Evolutionary conservation across 1,139 yeast species (phyloP).

Genomic region (Protomyces inouyei): DNA sequence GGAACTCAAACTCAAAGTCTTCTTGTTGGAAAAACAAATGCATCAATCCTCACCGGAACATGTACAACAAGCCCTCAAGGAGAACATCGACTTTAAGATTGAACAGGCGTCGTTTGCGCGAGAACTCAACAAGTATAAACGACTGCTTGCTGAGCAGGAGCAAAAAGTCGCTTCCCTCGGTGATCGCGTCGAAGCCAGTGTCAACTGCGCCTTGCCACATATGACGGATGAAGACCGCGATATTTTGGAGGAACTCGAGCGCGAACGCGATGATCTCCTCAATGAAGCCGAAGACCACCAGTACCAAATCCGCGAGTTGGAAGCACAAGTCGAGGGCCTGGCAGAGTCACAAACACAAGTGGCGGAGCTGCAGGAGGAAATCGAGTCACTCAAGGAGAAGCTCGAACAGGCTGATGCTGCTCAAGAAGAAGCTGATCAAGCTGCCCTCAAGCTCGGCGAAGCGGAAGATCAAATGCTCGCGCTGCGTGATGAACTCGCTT

Average conservation of each 20-base stretch:
- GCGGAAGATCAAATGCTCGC: constrained; percentile 65
- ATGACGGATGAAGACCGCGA: constrained; percentile 26
- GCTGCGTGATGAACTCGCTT: constrained; percentile 49
- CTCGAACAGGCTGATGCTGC: neutral
- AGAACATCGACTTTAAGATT: constrained; percentile 33
- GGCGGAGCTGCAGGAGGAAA: constrained; percentile 4
- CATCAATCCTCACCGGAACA: constrained; percentile 34
- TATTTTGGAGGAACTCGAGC: constrained; percentile 1
- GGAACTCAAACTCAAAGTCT: constrained; percentile 33
- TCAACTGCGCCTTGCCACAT: constrained; percentile 18
- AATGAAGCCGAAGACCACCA: constrained; percentile 3
- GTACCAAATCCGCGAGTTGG: constrained; percentile 20
- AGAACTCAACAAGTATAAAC: constrained; percentile 30
- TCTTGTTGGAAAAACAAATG: constrained; percentile 30
- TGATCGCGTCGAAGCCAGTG: constrained; percentile 19
- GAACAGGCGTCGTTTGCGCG: constrained; percentile 30
- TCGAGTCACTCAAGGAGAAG: neutral
- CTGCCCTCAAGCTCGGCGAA: neutral
- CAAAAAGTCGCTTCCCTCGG: constrained; percentile 23
- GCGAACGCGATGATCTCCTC: constrained; percentile 15
- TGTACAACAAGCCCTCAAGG: constrained; percentile 30
- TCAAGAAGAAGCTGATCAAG: neutral
- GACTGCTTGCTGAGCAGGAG: constrained; percentile 32
- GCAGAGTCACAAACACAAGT: neutral
- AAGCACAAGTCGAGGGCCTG: constrained; percentile 12